Percentiles rank a stretch among this genome's conserved stretches.
Evolutionary conservation across 2,329 filamentous ascomycete species (phyloP).

Genomic region (Hysterium pulicare): DNA sequence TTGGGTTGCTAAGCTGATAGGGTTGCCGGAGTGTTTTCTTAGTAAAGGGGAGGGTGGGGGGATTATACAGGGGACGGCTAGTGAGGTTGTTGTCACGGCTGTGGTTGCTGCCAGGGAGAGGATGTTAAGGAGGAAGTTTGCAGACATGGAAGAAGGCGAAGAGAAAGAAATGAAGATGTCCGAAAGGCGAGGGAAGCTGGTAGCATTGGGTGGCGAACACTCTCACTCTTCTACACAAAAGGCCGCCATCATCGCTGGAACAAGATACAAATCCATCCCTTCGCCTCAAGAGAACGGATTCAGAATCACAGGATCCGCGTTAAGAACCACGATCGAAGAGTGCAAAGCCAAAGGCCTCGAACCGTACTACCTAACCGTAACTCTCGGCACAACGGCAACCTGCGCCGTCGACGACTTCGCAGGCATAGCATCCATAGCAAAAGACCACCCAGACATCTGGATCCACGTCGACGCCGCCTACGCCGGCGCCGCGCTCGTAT

Average conservation of each 20-base stretch:
- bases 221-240: slow-evolving; percentile 85
- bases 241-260: slow-evolving; percentile 79
- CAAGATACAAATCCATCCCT: slow-evolving; percentile 70
- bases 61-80: slow-evolving; percentile 90
- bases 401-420: slow-evolving; percentile 82
- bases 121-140: slow-evolving; percentile 47
- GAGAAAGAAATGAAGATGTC: slow-evolving; percentile 58
- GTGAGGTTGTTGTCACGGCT: slow-evolving; percentile 80
- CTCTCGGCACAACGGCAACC: slow-evolving; percentile 81
- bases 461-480: slow-evolving; percentile 93
- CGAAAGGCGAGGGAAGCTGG: slow-evolving; percentile 65
- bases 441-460: slow-evolving; percentile 66
- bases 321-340: slow-evolving; percentile 61
- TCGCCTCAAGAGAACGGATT: slow-evolving; percentile 63
- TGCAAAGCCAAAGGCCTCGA: slow-evolving; percentile 67
- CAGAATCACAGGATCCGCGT: slow-evolving; percentile 62
- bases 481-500: slow-evolving; percentile 78
- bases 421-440: slow-evolving; percentile 59
- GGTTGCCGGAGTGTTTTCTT: slow-evolving; percentile 68
- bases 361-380: slow-evolving; percentile 83
- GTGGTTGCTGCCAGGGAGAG: slow-evolving; percentile 81
- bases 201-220: slow-evolving; percentile 75
- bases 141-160: slow-evolving; percentile 29
- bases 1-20: slow-evolving; percentile 78
- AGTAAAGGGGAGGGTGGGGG: slow-evolving; percentile 77